Evolutionary conservation across 805 yeast genomes (phyloP).

Genomic region (Yamadazyma insecticola): DNA sequence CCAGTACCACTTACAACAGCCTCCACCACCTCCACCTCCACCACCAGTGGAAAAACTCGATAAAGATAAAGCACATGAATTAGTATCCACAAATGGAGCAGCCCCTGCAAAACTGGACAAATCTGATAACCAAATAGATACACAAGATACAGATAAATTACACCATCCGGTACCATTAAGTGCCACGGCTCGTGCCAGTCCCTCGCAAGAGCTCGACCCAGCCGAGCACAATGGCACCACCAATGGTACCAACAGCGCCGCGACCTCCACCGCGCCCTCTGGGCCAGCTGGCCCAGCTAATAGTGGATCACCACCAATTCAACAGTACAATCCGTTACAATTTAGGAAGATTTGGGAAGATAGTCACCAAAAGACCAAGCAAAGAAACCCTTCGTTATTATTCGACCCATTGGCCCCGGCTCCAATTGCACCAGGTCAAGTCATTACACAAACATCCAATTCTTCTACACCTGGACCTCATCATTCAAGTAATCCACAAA

Average conservation of each 20-base stretch:
- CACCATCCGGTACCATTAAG: too few species aligned
- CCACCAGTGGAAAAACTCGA: constrained; percentile 4
- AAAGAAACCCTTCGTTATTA: constrained; percentile 44
- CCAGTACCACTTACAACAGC: constrained; percentile 2
- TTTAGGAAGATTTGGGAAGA: constrained; percentile 35
- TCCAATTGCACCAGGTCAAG: constrained; percentile 15
- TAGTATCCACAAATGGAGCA: too few species aligned
- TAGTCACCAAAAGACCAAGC: constrained; percentile 16
- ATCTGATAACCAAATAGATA: too few species aligned
- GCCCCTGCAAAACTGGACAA: too few species aligned
- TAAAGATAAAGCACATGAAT: too few species aligned
- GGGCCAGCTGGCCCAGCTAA: neutral
- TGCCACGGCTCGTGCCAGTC: neutral
- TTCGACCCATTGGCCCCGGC: constrained; percentile 48
- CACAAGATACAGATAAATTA: too few species aligned
- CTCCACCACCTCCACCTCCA: constrained; percentile 2
- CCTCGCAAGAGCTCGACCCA: constrained; percentile 1
- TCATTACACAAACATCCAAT: constrained; percentile 3
- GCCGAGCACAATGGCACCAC: constrained; percentile 1
- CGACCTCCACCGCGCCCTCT: constrained; percentile 1
- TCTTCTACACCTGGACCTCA: constrained; percentile 1
- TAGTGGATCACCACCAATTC: constrained; percentile 5
- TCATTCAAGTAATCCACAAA: constrained; percentile 6
- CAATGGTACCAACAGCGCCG: constrained; percentile 2
- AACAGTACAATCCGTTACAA: constrained; percentile 24